Percentiles rank a stretch among this genome's conserved stretches.
Evolutionary conservation across 2,329 filamentous ascomycete species (phyloP).

Genomic region (Diplocarpon mali): DNA sequence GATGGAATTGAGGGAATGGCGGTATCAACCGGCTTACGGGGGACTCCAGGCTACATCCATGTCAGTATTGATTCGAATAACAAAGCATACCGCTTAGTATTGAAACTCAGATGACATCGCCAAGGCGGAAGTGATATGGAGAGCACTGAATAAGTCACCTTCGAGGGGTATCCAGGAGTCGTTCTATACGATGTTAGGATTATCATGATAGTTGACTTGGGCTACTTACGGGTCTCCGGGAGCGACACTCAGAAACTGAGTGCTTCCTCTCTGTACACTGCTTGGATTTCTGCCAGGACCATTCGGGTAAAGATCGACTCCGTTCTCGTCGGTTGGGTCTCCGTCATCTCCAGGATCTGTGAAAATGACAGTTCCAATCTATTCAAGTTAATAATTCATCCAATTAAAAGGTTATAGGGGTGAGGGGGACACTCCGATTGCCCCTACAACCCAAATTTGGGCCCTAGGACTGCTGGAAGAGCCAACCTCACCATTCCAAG

Average conservation of each 20-base stretch:
- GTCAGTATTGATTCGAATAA: neutral
- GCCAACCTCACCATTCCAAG: slow-evolving; percentile 53
- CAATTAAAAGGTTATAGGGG: too few relatives aligned
- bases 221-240: slow-evolving; percentile 64
- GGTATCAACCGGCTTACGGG: slow-evolving; percentile 57
- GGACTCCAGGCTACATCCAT: slow-evolving; percentile 52
- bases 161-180: slow-evolving; percentile 87
- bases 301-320: slow-evolving; percentile 66
- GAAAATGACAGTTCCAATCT: slow-evolving; percentile 68
- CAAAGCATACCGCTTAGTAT: too few relatives aligned
- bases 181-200: slow-evolving; percentile 42
- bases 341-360: slow-evolving; percentile 85
- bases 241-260: slow-evolving; percentile 63
- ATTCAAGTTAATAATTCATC: neutral
- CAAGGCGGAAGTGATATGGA: neutral
- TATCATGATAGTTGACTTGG: too few relatives aligned
- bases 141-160: slow-evolving; percentile 26
- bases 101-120: neutral
- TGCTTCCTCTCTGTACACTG: slow-evolving; percentile 81
- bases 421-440: too few relatives aligned
- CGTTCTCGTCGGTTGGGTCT: slow-evolving; percentile 68
- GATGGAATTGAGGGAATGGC: slow-evolving; percentile 80
- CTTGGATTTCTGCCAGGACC: slow-evolving; percentile 81
- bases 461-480: too few relatives aligned
- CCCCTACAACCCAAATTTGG: too few relatives aligned